These are phyloP conservation scores for Aspergillus coremiiformis DNA, from an alignment of 495 filamentous ascomycete species.

Conservation along the genomic window DNA sequence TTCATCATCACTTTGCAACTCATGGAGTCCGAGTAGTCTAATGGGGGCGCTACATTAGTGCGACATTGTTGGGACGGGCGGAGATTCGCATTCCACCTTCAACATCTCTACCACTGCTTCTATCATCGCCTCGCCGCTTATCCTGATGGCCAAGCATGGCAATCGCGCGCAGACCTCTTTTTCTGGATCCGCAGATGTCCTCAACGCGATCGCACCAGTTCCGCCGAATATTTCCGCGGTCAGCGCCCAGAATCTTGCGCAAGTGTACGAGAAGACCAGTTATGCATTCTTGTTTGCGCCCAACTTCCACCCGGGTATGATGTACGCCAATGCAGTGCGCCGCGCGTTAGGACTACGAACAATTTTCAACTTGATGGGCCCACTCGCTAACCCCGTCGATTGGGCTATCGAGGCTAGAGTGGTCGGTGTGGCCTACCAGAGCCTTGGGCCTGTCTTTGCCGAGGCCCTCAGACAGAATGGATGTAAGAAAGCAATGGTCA, in stretches of 20 bases:
- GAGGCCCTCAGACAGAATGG: slow-evolving; percentile 75
- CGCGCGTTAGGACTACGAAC: slow-evolving; percentile 82
- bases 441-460: slow-evolving; percentile 78
- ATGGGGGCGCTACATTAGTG: slow-evolving; percentile 45
- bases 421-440: slow-evolving; percentile 80
- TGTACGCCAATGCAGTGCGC: slow-evolving; percentile 73
- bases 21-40: not conserved
- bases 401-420: slow-evolving; percentile 77
- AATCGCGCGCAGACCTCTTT: slow-evolving; percentile 93
- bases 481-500: slow-evolving; percentile 74
- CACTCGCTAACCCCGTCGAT: slow-evolving; percentile 82
- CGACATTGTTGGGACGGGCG: slow-evolving; percentile 97
- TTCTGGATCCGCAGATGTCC: slow-evolving; percentile 90
- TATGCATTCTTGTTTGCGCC: slow-evolving; percentile 97
- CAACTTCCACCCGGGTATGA: slow-evolving; percentile 92
- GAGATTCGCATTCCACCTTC: slow-evolving; percentile 94
- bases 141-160: slow-evolving; percentile 88
- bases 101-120: slow-evolving; percentile 94
- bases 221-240: slow-evolving; percentile 68
- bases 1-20: not conserved
- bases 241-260: slow-evolving; percentile 56
- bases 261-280: slow-evolving; percentile 68
- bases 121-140: slow-evolving; percentile 76
- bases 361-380: slow-evolving; percentile 94
- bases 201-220: slow-evolving; percentile 59